Evolutionary conservation across 208 protist species (phyloP).

Genomic region (Vickermania spadyakhi): DNA sequence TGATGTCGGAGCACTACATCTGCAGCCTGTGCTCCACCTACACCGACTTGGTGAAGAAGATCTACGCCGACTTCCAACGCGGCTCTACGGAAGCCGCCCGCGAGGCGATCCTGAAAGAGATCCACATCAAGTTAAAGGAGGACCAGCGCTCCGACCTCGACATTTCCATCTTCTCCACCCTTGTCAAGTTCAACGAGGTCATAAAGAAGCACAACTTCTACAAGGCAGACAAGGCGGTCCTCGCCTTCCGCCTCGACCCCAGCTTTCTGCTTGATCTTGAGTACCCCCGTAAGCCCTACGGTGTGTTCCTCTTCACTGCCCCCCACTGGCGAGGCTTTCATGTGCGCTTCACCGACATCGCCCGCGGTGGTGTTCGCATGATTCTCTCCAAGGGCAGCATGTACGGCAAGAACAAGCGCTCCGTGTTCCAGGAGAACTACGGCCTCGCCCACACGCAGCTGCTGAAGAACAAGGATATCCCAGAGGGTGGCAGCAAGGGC

Average conservation of each 20-base stretch:
- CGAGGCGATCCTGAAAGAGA: slow-evolving; percentile 38
- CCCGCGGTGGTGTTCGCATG: slow-evolving; percentile 93
- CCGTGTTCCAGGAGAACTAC: slow-evolving; percentile 96
- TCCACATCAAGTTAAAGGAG: slow-evolving; percentile 61
- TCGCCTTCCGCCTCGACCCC: slow-evolving; percentile 90
- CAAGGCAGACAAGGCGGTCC: slow-evolving; percentile 85
- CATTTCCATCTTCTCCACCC: slow-evolving; percentile 69
- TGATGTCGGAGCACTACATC: slow-evolving; percentile 86
- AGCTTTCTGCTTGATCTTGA: slow-evolving; percentile 63
- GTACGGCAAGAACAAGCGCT: slow-evolving; percentile 85
- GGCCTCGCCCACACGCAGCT: slow-evolving; percentile 94
- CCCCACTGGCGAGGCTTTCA: slow-evolving; percentile 95
- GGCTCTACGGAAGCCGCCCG: slow-evolving; percentile 48
- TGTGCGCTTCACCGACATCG: slow-evolving; percentile 93
- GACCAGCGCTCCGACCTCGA: slow-evolving; percentile 63
- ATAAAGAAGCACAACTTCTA: slow-evolving; percentile 94
- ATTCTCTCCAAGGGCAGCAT: slow-evolving; percentile 86
- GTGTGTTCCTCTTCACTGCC: slow-evolving; percentile 90
- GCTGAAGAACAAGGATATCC: slow-evolving; percentile 97
- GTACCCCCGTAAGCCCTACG: slow-evolving; percentile 81
- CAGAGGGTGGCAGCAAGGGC: slow-evolving; percentile 95
- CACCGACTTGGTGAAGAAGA: slow-evolving; percentile 74
- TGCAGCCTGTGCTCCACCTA: slow-evolving; percentile 67
- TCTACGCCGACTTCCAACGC: slow-evolving; percentile 88
- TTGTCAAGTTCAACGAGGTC: slow-evolving; percentile 90